These are phyloP conservation scores for Aspergillus campestris DNA, from an alignment of 495 filamentous ascomycete species.

Conservation along the genomic window DNA sequence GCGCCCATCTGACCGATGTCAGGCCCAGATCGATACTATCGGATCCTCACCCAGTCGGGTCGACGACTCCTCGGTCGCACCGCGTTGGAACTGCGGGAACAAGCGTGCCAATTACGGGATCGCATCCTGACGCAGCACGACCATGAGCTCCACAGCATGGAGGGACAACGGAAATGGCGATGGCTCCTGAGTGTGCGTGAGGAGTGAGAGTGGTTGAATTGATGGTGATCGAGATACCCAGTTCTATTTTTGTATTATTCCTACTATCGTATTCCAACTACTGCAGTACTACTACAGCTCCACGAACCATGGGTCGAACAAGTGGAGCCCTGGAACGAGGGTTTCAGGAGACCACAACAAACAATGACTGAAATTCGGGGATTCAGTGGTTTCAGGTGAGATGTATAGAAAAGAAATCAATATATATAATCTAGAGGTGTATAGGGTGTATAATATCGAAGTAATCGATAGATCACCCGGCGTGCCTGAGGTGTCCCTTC, in stretches of 20 bases:
- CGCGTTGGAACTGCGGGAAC: constrained; percentile 6
- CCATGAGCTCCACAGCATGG: constrained; percentile 4
- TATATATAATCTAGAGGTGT: too few relatives aligned
- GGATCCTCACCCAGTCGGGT: constrained; percentile 7
- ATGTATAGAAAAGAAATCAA: too few relatives aligned
- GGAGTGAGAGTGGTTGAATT: background rate
- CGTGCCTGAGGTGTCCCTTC: background rate
- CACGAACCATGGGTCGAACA: constrained; percentile 1
- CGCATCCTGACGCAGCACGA: background rate
- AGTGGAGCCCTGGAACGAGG: too few relatives aligned
- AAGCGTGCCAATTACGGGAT: constrained; percentile 5
- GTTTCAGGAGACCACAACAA: too few relatives aligned
- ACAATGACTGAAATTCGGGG: too few relatives aligned
- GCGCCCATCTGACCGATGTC: background rate
- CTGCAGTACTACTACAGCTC: too few relatives aligned
- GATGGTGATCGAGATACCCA: background rate
- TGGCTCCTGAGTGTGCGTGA: constrained; percentile 13
- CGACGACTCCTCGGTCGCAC: constrained; percentile 8
- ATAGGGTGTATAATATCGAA: too few relatives aligned
- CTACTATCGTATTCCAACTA: too few relatives aligned
- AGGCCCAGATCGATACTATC: constrained; percentile 12
- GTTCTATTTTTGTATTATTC: background rate
- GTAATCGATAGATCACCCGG: background rate
- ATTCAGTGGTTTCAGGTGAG: too few relatives aligned
- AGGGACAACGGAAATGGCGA: constrained; percentile 17